These are phyloP conservation scores for Neoascochyta sp. DNA, from an alignment of 2,329 filamentous ascomycete species.

Conservation along the genomic window DNA sequence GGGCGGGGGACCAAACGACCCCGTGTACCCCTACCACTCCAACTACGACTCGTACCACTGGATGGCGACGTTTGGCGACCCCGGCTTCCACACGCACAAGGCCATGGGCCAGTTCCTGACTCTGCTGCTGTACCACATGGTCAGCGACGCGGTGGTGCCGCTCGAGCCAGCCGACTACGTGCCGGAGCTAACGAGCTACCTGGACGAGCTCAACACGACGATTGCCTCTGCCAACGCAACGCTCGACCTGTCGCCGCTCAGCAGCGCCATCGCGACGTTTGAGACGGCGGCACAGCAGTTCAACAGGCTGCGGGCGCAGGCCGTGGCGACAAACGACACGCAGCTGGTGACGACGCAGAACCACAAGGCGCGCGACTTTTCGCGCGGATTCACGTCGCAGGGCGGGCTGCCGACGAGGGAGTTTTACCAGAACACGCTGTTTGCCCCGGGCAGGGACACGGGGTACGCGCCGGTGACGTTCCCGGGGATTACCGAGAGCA, in stretches of 20 bases:
- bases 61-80: constrained; percentile 52
- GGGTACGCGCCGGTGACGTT: constrained; percentile 40
- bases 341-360: constrained; percentile 40
- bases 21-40: constrained; percentile 49
- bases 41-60: constrained; percentile 50
- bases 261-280: constrained; percentile 39
- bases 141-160: constrained; percentile 39
- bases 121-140: constrained; percentile 43
- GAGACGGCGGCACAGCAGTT: constrained; percentile 25
- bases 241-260: constrained; percentile 32
- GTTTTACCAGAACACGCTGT: constrained; percentile 47
- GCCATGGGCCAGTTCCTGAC: constrained; percentile 49
- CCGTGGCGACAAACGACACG: constrained; percentile 25
- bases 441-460: constrained; percentile 45
- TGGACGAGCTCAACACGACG: constrained; percentile 30
- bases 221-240: constrained; percentile 27
- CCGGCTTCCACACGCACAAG: constrained; percentile 48
- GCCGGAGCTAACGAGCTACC: constrained; percentile 37
- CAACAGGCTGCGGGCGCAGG: constrained; percentile 26
- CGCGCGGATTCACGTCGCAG: constrained; percentile 45
- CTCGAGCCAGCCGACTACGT: constrained; percentile 41
- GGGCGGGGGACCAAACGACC: constrained; percentile 36
- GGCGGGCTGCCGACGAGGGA: constrained; percentile 45
- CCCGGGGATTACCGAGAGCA: constrained; percentile 38
- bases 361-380: constrained; percentile 46